These are phyloP conservation scores for Acanthamoeba castellanii DNA, from an alignment of 208 protist species.

Conservation along the genomic window DNA sequence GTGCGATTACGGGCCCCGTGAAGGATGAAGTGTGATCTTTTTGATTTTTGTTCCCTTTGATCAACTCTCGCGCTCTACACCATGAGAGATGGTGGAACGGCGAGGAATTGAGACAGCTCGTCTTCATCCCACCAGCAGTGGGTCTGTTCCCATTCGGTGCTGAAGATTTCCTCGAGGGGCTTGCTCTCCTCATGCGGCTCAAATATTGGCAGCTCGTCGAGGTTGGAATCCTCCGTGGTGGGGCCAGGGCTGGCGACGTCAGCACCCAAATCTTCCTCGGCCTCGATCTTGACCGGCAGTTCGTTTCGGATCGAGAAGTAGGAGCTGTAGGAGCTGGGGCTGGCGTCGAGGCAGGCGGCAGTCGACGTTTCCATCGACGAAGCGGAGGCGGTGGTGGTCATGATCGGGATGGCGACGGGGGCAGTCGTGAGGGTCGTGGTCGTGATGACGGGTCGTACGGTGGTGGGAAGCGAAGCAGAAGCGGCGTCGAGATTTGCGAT, in stretches of 20 bases:
- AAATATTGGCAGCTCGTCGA: constrained; percentile 29
- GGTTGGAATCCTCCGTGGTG: background rate
- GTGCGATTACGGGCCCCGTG: too few species aligned
- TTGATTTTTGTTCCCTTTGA: background rate
- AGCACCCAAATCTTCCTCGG: background rate
- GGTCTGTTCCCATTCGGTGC: constrained; percentile 52
- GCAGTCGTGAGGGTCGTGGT: background rate
- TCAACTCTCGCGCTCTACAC: background rate
- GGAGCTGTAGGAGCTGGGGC: background rate
- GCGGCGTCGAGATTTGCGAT: background rate
- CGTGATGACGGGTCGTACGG: background rate
- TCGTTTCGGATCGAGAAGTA: background rate
- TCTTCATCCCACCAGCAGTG: constrained; percentile 62
- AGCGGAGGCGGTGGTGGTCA: background rate
- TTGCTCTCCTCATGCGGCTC: constrained; percentile 32
- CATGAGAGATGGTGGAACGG: constrained; percentile 52
- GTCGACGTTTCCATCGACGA: background rate
- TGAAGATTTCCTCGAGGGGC: constrained; percentile 46
- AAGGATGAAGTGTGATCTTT: too few species aligned
- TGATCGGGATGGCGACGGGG: background rate
- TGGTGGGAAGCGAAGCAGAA: background rate
- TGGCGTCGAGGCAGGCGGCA: background rate
- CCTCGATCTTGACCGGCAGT: background rate
- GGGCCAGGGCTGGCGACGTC: background rate
- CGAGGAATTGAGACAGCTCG: constrained; percentile 35